Evolutionary conservation across 495 filamentous ascomycete genomes (phyloP), one percentile per base, ranked within the genome.

Genomic region (Cenococcum geophilum): DNA sequence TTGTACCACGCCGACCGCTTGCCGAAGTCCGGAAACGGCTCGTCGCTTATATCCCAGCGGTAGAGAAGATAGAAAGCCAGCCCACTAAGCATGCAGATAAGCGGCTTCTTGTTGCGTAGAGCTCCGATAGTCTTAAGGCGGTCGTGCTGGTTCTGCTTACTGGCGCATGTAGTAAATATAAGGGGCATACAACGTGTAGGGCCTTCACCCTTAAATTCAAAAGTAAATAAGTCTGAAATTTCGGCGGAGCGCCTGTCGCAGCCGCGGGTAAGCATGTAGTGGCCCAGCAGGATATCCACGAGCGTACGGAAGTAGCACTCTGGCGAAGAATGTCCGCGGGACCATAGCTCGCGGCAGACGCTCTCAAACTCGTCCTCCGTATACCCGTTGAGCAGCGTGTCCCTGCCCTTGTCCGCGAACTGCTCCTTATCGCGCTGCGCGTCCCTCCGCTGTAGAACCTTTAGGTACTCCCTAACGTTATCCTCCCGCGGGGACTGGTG

Each of bases 21-120:
- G n/a, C n/a, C n/a, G n/a, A n/a, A n/a, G n/a, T n/a, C n/a, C n/a
- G n/a, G n/a, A n/a, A n/a, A n/a, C n/a, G n/a, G n/a, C n/a, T n/a
- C n/a, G 8, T 61, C 50, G 12, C 34, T 37, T 34, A 61, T 49
- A 51, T 61, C 59, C 59, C 40, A 61, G 59, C 59, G 51, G 27
- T 56, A 61, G 36, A 61, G 59, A 22, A 61, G 50, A 34, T 61
- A 61, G 59, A 61, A 61, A 18, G 59, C 59, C 18, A 61, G 59
- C 18, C 59, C 37, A 18, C 59, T 55, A 43, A 61, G 59, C 52
- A 61, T 61, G 18, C 35, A 61, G 35, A 56, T 9, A 49, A 61
- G 50, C 21, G 37, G 59, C 50, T 61, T 48, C 59, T 37, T 55
- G 37, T 61, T 21, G 11, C 23, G 52, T 14, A 61, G 59, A 9